phyloP scores from a whole-genome alignment of 2,329 filamentous ascomycete species.

The Tolypocladium inflatum region DNA sequence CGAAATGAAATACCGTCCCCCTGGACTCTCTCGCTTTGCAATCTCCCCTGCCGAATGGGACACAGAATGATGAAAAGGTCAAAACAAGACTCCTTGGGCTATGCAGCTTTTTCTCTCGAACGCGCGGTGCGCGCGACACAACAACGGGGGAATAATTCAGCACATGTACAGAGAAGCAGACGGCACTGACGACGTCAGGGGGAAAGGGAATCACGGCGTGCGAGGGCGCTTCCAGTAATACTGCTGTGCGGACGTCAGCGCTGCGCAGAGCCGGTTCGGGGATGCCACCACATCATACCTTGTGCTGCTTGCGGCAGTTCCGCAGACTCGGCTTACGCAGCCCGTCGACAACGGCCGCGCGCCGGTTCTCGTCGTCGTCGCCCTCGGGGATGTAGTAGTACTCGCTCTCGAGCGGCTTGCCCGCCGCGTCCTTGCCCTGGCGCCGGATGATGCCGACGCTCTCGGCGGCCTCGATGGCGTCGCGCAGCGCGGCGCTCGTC shows the following conservation, averaged over 20 bases:
- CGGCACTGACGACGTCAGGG: not conserved
- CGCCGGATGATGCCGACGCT: constrained; percentile 85
- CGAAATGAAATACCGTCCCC: not conserved
- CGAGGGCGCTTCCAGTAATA: constrained; percentile 60
- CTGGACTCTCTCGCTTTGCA: not conserved
- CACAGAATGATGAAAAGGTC: not conserved
- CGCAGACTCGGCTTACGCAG: constrained; percentile 82
- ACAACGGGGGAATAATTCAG: not conserved
- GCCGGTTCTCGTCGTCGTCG: constrained; percentile 69
- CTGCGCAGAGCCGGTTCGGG: not conserved
- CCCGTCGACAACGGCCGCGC: constrained; percentile 74
- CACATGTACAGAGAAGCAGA: constrained; percentile 2
- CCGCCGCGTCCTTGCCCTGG: constrained; percentile 91
- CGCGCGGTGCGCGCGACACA: not conserved
- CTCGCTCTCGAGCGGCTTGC: constrained; percentile 87
- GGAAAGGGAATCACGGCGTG: constrained; percentile 36
- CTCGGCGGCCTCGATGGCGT: constrained; percentile 60
- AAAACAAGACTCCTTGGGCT: constrained; percentile 14
- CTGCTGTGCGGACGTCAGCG: constrained; percentile 35
- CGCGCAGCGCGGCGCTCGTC: constrained; percentile 54
- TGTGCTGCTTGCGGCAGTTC: constrained; percentile 90
- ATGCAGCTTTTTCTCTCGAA: constrained; percentile 8
- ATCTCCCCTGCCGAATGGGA: not conserved
- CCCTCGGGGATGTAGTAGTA: constrained; percentile 92
- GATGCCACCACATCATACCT: constrained; percentile 54